Conservation (phyloP, 192 early-diverging fungal genomes). For the Coemansia sp. region DNA sequence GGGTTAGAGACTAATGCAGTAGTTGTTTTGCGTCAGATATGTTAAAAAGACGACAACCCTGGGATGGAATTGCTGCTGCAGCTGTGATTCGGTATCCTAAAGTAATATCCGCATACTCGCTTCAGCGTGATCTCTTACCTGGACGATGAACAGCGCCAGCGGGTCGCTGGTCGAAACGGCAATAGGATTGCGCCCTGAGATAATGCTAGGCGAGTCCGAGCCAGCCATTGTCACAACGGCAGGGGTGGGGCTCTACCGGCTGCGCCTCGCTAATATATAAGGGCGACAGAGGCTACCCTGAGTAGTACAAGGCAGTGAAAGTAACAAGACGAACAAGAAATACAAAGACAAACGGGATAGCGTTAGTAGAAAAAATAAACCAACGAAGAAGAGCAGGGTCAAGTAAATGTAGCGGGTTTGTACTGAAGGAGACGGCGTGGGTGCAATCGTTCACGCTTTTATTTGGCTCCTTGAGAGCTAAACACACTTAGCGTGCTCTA, state of each 20-base stretch:
- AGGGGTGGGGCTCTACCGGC: no score
- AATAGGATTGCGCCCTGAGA: conserved; percentile 67
- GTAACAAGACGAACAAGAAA: not conserved
- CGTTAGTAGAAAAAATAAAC: conserved; percentile 1
- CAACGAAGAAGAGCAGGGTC: not conserved
- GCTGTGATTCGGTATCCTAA: conserved; percentile 24
- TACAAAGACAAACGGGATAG: not conserved
- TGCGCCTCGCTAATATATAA: not conserved
- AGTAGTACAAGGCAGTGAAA: not conserved
- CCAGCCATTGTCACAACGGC: conserved; percentile 24
- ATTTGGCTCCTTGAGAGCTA: no score
- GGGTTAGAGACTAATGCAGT: not conserved
- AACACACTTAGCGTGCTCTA: no score
- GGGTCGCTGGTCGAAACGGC: conserved; percentile 55
- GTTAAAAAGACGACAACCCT: not conserved
- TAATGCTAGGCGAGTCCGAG: conserved; percentile 41
- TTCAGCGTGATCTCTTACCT: conserved; percentile 1
- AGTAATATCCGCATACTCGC: no score
- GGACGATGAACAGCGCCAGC: conserved; percentile 76
- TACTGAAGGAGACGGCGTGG: no score
- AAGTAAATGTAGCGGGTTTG: not conserved
- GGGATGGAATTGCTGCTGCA: not conserved
- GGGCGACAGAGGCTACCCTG: not conserved
- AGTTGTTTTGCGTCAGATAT: not conserved
- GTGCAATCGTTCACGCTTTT: no score